These are phyloP conservation scores for Wakefieldia striispora DNA, from an alignment of 768 basidiomycete species.

Conservation along the genomic window DNA sequence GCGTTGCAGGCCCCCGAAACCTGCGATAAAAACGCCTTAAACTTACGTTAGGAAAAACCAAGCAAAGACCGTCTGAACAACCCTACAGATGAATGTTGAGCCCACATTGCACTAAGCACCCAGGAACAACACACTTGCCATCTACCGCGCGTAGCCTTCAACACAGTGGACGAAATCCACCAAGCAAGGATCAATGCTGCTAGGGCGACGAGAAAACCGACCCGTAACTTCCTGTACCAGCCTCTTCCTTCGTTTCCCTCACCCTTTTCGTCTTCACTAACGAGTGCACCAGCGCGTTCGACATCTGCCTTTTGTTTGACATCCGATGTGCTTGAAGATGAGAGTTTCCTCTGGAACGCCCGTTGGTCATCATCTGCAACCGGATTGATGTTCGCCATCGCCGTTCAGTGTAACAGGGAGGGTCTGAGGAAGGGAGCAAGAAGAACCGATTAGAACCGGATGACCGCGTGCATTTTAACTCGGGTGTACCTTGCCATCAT, in stretches of 20 bases:
- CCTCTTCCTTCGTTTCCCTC: neutral
- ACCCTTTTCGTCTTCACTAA: slow-evolving; percentile 10
- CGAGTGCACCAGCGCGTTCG: slow-evolving; percentile 8
- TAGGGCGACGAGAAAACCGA: slow-evolving; percentile 48
- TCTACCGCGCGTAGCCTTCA: slow-evolving; percentile 68
- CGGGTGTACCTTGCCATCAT: neutral
- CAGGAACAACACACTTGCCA: slow-evolving; percentile 46
- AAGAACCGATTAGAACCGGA: slow-evolving; percentile 8
- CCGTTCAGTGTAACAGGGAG: neutral
- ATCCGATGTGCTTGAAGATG: slow-evolving; percentile 12
- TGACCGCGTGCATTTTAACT: neutral
- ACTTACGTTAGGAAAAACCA: slow-evolving; percentile 79
- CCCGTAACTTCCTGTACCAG: slow-evolving; percentile 31
- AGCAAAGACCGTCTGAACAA: slow-evolving; percentile 77
- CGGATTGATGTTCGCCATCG: slow-evolving; percentile 18
- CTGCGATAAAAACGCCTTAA: neutral
- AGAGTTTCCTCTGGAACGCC: slow-evolving; percentile 21
- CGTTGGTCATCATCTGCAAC: slow-evolving; percentile 1
- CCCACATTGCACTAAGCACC: neutral
- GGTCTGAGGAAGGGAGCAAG: neutral
- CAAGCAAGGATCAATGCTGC: slow-evolving; percentile 71
- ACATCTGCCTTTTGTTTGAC: slow-evolving; percentile 19
- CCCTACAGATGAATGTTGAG: slow-evolving; percentile 43
- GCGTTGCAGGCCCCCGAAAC: neutral
- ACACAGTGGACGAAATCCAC: slow-evolving; percentile 79